Evolutionary conservation across 2,329 filamentous ascomycete genomes (phyloP), one percentile per base, ranked within the genome.

Genomic region (Stromatinia cepivora): DNA sequence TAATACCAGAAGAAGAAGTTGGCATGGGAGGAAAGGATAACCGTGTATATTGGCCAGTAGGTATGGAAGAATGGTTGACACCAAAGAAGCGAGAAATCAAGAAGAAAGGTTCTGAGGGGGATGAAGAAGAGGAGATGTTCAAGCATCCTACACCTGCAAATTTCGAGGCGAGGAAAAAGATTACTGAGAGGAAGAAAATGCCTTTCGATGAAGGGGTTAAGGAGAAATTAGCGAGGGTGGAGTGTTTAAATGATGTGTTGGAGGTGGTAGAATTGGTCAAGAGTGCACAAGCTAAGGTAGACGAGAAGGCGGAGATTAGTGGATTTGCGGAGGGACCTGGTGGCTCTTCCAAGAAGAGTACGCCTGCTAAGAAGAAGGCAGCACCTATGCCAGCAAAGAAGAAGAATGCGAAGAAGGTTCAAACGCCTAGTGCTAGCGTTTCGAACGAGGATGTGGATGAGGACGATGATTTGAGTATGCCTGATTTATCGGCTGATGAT

Each of bases 61-160:
- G 92, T 0, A 93, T 93, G 88, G 94, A 97, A 78, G 91, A 96
- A 71, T 97, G 93, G 93, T 81, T 97, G 31, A 85, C 89, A 68
- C 93, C 93, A 0, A 89, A 86, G 79, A 97, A 97, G 81, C 86
- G 88, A 69, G 86, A 90, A 72, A 79, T 87, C 78, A 89, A 81
- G 80, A 85, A 80, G 76, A 81, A 79, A 67, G 78, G 74, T 61
- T 75, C 61, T 13, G 78, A 79, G 8, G 79, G 77, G 52, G 79
- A 80, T 8, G 79, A 78, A 52, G 79, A 80, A 71, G 78, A 79
- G 10, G 73, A 75, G 31, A 76, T 77, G 50, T 75, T 78, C 31
- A 72, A 71, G 15, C 72, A 77, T 59, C 75, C 76, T 1, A 77
- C 76, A 6, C 75, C 76, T 2, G 73, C 71, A 13, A 77, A 77